Conservation (phyloP, 1,139 yeast species). For the Pichia cactophila region DNA sequence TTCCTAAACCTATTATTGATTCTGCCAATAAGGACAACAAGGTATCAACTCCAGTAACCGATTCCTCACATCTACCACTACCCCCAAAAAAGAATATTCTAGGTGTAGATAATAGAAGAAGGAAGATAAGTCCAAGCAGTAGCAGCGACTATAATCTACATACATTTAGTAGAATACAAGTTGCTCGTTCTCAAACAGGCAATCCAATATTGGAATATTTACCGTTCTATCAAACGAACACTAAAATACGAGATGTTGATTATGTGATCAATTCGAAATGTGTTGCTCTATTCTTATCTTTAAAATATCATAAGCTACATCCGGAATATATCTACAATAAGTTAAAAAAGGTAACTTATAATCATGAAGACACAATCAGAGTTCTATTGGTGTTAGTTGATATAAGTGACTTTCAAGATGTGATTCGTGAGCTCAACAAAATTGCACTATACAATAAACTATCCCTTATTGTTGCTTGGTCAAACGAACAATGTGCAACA, state of each 20-base stretch:
- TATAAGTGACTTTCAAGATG: constrained; percentile 64
- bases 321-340: constrained; percentile 81
- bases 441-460: constrained; percentile 64
- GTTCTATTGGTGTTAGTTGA: constrained; percentile 71
- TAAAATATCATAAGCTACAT: constrained; percentile 77
- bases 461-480: constrained; percentile 71
- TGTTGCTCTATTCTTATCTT: constrained; percentile 64
- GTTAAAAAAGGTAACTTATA: constrained; percentile 41
- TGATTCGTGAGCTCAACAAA: constrained; percentile 61
- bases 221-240: constrained; percentile 41
- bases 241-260: constrained; percentile 46
- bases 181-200: constrained; percentile 49
- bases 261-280: constrained; percentile 60
- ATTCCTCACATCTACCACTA: background rate
- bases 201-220: constrained; percentile 49
- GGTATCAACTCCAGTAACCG: background rate
- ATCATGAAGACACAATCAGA: constrained; percentile 36
- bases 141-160: constrained; percentile 8
- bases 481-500: constrained; percentile 78
- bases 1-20: background rate
- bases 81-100: background rate
- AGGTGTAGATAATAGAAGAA: background rate
- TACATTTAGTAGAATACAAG: constrained; percentile 29
- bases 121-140: background rate
- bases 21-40: background rate